Evolutionary conservation across 768 basidiomycete genomes (phyloP), one percentile per base, ranked within the genome.

Genomic region (Mycena maculata): DNA sequence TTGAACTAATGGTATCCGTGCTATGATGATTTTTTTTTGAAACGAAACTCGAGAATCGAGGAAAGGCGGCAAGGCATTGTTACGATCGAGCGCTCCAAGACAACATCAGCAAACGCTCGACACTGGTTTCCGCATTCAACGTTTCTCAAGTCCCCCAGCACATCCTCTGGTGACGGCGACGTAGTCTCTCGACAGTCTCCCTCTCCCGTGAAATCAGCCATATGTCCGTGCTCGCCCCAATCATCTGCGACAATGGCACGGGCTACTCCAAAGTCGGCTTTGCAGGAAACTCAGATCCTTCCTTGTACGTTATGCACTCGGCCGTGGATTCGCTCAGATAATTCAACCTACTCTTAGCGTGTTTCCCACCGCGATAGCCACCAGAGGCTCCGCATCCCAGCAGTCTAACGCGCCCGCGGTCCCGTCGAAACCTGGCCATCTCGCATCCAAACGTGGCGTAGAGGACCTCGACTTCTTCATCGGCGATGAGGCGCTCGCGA

Each of bases 381-480:
- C 95, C 15, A 88, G 94, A 69, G 90, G 93, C 68, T 87, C 90
- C 13, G 83, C 91, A 3, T 65, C 88, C 0, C 86, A 90, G 70
- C 65, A 86, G 10, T 85, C 91, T 53, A 86, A 89, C 44, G 93
- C 91, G 2, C 93, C 95, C 15, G 84, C 93, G 22, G 82, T 96
- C 50, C 93, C 95, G 28, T 81, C 88, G 42, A 95, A 95, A 78
- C 94, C 95, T 10, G 92, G 95, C 4, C 90, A 96, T 80, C 89
- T 98, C 50, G 97, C 97, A 3, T 94, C 94, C 63, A 99, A 98
- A 81, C 90, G 98, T 61, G 98, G 98, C 13, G 92, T 99, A 39
- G 98, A 99, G 79, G 98, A 99, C 79, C 92, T 99, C 69, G 97
- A 99, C 83, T 99, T 99, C 86, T 98, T 93, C 86, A 99, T 99